These are phyloP conservation scores for Aspergillus heteromorphus DNA, from an alignment of 495 filamentous ascomycete species.

Conservation along the genomic window DNA sequence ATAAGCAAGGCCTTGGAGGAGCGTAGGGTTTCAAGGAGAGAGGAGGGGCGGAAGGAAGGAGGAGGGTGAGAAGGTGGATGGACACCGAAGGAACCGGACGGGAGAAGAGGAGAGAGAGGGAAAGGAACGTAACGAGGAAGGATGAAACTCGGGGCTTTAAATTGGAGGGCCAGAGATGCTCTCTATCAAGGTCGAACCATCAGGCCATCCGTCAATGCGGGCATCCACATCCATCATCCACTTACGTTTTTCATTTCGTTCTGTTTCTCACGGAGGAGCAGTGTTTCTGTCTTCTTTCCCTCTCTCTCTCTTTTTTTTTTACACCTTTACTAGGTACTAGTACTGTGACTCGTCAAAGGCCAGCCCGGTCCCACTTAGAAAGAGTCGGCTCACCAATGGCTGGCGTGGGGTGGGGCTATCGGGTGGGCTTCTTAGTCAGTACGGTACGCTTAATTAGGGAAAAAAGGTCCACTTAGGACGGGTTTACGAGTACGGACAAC, in stretches of 20 bases:
- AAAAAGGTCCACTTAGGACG: no score
- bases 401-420: background rate
- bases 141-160: slow-evolving; percentile 1
- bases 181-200: background rate
- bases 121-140: slow-evolving; percentile 4
- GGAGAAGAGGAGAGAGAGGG: background rate
- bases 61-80: slow-evolving; percentile 2
- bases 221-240: background rate
- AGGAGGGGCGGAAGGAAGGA: slow-evolving; percentile 1
- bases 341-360: background rate
- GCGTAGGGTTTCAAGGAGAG: background rate
- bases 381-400: slow-evolving; percentile 2
- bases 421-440: slow-evolving; percentile 3
- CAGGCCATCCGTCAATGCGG: background rate
- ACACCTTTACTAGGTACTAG: background rate
- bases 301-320: background rate
- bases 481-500: no score
- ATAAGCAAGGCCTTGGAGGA: background rate
- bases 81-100: background rate
- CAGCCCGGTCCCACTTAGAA: background rate
- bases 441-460: no score
- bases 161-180: background rate
- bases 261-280: no score
- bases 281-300: background rate
- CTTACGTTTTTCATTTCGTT: background rate